Base-by-base conservation (phyloP, 1,139 yeast species). In the Scheffersomyces parashehatae region DNA sequence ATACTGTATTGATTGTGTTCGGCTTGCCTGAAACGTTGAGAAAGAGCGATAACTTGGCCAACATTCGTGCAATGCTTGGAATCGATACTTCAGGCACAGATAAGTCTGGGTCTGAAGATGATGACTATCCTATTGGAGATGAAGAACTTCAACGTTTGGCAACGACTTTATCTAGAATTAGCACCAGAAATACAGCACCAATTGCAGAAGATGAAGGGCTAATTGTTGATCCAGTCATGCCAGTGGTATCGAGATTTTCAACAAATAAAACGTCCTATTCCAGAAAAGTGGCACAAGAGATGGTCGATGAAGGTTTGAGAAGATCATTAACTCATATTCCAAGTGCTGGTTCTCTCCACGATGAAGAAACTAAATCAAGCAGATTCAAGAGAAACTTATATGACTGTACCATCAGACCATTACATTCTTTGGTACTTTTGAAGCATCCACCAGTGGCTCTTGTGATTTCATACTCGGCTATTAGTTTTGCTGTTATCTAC, bases 11-110 rank as follows among this genome's bases (percentile, higher is more conserved):
- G 38, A 67, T 88, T 37, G 52, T 80, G 2, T 72, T 87, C 38
- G 66, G 73, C 2, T 67, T 88, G 13, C 97, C 97, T 0, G 97
- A 89, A 58, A 89, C 96, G 0, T 68, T 88, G 30, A 66, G 88
- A 44, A 64, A 58, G 15, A 82, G 77, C 46, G 86, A 81, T 43
- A 73, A 69, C 47, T 63, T 75, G 44, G 78, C 76, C 9, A 74
- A 78, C 1, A 66, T 82, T 20, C 68, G 75, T 36, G 65, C 78
- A 10, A 55, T 81, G 46, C 42, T 54, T 24, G 53, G 45, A 42
- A 15, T 31, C 20, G 35, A 31, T 14, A 31, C 10, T 11, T 11
- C 15, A 31, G 24, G 15, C 11, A 31, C 35, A 3, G 35, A 31
- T 2, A 20, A 20, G 26, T 20, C 26, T 20, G 41, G 51, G 9